Base-by-base conservation (phyloP, 2,329 filamentous ascomycete species). In the Ceratocystis papillata region DNA sequence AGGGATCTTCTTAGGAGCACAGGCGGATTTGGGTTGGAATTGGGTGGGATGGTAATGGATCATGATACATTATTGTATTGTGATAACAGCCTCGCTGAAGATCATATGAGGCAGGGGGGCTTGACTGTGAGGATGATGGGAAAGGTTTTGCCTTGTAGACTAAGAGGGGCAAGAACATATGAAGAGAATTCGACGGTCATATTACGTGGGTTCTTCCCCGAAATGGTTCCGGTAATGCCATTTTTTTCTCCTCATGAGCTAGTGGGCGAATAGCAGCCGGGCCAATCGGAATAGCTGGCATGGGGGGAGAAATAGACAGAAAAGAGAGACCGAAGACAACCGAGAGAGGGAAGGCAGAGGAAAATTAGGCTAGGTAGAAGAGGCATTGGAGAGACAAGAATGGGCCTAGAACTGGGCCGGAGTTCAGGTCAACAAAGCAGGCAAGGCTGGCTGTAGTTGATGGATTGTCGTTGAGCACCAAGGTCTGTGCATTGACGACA, bases 231-330 rank as follows among this genome's bases (percentile, higher is more conserved):
- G 48, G 48, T 8, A 25, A 10, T 20, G 20, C 48, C 48, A 50
- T 50, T 22, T 30, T 17, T 30, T 8, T 33, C 2, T 2, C 8
- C 30, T 25, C 10, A 12, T 57, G 25, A 25, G 12, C 20, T 10
- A 28, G 50, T 33, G 28, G 53, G 28, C 10, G 53, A 30, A 17
- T 33, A 6, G 25, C 53, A 57, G 53, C 10, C 53, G 53, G 53
- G 5, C 53, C 53, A 57, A 57, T 57, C 53, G 53, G 53, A 57
- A 30, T 8, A 17, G 22, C 25, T 50, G 53, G 53, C 53, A 57
- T 15, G 53, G 60, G 28, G 12, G n/a, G 6, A 22, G 6, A 50
- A 8, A 20, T 8, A 41, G 37, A 41, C 4, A 22, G 17, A 20
- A 50, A 50, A 50, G 20, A 62, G 20, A 62, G 60, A 37, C 37